Conservation (phyloP, 108 stramenopile species). For the Fragilaria crotonensis region DNA sequence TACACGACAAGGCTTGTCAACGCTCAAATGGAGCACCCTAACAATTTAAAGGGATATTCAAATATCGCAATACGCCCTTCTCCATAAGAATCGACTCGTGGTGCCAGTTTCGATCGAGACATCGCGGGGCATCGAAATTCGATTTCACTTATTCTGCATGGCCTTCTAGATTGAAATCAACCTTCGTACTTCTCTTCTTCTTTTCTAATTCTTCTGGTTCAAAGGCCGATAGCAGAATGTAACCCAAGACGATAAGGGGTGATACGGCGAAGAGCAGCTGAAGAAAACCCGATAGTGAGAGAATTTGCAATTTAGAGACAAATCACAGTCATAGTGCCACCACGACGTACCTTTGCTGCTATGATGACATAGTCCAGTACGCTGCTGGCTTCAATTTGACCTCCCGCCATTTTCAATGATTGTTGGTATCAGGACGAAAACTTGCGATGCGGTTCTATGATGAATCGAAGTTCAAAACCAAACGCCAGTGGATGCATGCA, state of each 20-base stretch:
- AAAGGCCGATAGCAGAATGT: conserved; percentile 76
- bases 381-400: conserved; percentile 1
- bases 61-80: no score
- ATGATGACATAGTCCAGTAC: neutral
- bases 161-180: conserved; percentile 84
- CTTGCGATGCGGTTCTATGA: no score
- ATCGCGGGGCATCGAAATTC: no score
- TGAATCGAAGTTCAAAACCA: no score
- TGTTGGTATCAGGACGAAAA: no score
- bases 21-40: no score
- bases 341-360: neutral
- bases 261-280: conserved; percentile 79
- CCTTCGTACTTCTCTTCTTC: conserved; percentile 60
- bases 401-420: neutral
- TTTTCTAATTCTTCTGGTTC: conserved; percentile 67
- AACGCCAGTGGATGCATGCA: no score
- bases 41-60: no score
- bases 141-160: conserved; percentile 66
- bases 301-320: neutral
- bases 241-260: conserved; percentile 69
- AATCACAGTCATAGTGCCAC: neutral
- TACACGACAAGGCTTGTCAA: no score
- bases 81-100: no score
- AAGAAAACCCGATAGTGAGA: neutral
- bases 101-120: no score